Conservation (phyloP, 306 rosid species). For the Trifolium fragiferum region DNA sequence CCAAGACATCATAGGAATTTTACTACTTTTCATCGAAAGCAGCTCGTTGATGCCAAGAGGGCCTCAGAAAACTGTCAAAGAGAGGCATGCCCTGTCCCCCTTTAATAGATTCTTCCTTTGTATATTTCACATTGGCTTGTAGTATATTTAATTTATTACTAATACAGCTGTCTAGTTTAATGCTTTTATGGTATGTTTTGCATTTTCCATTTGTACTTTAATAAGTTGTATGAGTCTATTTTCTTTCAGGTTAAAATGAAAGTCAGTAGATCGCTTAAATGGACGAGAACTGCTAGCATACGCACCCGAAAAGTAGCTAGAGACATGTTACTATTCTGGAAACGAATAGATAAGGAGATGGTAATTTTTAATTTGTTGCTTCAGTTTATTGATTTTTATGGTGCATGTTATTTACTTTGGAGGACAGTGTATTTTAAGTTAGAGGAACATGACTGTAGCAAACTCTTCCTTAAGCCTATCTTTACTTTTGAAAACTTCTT, state of each 20-base stretch:
- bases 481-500: conserved; percentile 19
- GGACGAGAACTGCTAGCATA: conserved; percentile 74
- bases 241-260: conserved; percentile 79
- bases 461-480: conserved; percentile 5
- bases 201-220: conserved; percentile 9
- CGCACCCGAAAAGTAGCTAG: conserved; percentile 94
- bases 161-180: conserved; percentile 24
- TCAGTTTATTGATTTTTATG: conserved; percentile 31
- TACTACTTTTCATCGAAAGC: conserved; percentile 81
- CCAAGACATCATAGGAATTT: conserved; percentile 87
- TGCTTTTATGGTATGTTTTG: conserved; percentile 30
- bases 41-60: conserved; percentile 90
- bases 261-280: conserved; percentile 85
- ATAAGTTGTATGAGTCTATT: conserved; percentile 36
- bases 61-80: conserved; percentile 92
- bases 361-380: conserved; percentile 51
- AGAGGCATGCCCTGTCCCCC: conserved; percentile 68
- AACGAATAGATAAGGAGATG: conserved; percentile 96
- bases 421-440: conserved; percentile 35
- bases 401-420: conserved; percentile 29
- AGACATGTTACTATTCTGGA: conserved; percentile 92
- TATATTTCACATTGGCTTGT: conserved; percentile 27
- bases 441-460: conserved; percentile 25
- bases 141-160: conserved; percentile 13
- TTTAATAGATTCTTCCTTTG: conserved; percentile 19